Percentiles rank a stretch among this genome's conserved stretches.
phyloP scores from a whole-genome alignment of 371 early-diverging fungal species.

The Mucor irregularis region DNA sequence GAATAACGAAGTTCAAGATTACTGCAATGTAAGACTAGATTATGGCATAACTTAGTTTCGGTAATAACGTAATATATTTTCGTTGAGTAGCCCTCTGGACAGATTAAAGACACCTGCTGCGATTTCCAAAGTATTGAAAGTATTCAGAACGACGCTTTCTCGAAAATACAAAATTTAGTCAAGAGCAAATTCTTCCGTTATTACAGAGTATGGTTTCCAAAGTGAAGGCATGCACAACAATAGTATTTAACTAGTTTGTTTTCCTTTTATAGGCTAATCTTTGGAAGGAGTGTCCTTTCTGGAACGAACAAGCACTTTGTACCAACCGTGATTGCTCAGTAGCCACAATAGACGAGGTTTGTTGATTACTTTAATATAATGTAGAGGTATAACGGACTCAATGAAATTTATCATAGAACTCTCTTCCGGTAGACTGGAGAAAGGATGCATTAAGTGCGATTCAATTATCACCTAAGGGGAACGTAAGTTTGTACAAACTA shows the following conservation, averaged over 20 bases:
- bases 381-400: background rate
- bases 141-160: conserved; percentile 69
- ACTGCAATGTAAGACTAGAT: conserved; percentile 42
- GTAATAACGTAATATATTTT: too few species aligned
- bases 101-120: conserved; percentile 82
- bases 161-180: conserved; percentile 71
- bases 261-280: conserved; percentile 70
- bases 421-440: conserved; percentile 53
- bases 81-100: conserved; percentile 59
- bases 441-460: conserved; percentile 57
- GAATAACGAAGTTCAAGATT: conserved; percentile 24
- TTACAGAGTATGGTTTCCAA: conserved; percentile 67
- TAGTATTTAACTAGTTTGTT: background rate
- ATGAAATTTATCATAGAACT: conserved; percentile 5
- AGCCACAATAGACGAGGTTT: conserved; percentile 73
- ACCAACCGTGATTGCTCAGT: conserved; percentile 88
- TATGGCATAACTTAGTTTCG: too few species aligned
- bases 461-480: conserved; percentile 49
- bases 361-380: conserved; percentile 1
- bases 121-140: conserved; percentile 80
- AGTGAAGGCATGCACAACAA: too few species aligned
- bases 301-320: conserved; percentile 85
- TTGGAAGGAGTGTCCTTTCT: conserved; percentile 91
- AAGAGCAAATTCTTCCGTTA: conserved; percentile 86
- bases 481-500: conserved; percentile 45